Evolutionary conservation across 495 filamentous ascomycete genomes (phyloP), one percentile per base, ranked within the genome.

Genomic region (Amorphotheca resinae): DNA sequence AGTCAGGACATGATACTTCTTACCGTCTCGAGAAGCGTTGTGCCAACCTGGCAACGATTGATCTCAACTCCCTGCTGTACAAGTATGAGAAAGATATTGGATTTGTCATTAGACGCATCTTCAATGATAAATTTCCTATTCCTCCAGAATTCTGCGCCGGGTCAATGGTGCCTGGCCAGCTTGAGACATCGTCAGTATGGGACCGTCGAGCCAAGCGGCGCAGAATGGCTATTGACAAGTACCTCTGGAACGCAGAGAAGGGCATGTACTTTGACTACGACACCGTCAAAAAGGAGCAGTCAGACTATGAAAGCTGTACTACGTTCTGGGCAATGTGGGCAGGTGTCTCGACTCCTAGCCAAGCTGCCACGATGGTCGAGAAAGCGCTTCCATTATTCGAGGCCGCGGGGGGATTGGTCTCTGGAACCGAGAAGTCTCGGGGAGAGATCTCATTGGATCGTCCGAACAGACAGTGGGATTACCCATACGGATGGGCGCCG

Each of bases 181-280:
- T 80, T 36, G 84, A 93, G 60, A 79, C 80, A 0, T 95, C 91
- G 12, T 74, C 84, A 2, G 66, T 70, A 31, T 98, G 91, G 91
- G 87, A 95, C 48, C 81, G 84, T 9, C 79, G 86, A 17, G 83
- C 85, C 12, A 78, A 77, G 59, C 77, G 74, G 54, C 73, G 91
- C 49, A 87, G 87, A 62, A 61, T 76, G 49, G 70, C 72, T 7
- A 89, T 95, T 51, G 81, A 95, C 54, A 85, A 84, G 56, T 86
- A 88, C 48, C 70, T 89, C 44, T 98, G 91, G 91, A 80, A 88
- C 54, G 82, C 85, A 44, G 70, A 83, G 41, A 76, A 80, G 54
- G 89, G 88, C 30, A 93, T 96, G 80, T 98, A 81, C 65, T 95
- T 95, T 55, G 91, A 98, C 62, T 95, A 95, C 60, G 73, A 98